Conservation (phyloP, 495 filamentous ascomycete genomes). For the Hypoxylon fuscum region DNA sequence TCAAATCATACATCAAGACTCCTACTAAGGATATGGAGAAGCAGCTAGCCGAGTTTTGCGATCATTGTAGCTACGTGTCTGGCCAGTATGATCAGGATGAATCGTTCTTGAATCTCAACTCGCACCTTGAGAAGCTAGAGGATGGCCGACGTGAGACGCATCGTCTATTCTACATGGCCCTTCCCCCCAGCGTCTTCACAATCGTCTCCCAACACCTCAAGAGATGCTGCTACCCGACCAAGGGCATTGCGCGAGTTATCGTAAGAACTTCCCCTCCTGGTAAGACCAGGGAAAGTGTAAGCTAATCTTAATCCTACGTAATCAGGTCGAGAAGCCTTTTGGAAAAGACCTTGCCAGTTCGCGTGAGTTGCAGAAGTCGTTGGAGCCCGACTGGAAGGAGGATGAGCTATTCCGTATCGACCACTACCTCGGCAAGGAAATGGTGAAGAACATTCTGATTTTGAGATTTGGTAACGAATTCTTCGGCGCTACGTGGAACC, state of each 20-base stretch:
- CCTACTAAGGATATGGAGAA: slow-evolving; percentile 98
- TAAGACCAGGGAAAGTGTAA: background rate
- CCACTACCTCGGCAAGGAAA: slow-evolving; percentile 99
- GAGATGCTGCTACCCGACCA: slow-evolving; percentile 92
- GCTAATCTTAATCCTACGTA: slow-evolving; percentile 21
- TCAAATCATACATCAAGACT: slow-evolving; percentile 98
- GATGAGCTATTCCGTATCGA: slow-evolving; percentile 99
- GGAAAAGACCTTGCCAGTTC: slow-evolving; percentile 96
- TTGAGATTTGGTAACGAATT: slow-evolving; percentile 99
- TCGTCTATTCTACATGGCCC: slow-evolving; percentile 98
- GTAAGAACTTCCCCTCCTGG: slow-evolving; percentile 58
- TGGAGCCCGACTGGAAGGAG: slow-evolving; percentile 98
- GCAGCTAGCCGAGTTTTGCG: slow-evolving; percentile 88
- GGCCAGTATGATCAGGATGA: slow-evolving; percentile 98
- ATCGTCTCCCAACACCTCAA: slow-evolving; percentile 97
- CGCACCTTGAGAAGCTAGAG: slow-evolving; percentile 91
- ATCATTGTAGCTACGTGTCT: slow-evolving; percentile 88
- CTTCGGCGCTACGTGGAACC: slow-evolving; percentile 98
- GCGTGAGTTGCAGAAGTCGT: slow-evolving; percentile 90
- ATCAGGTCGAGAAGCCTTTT: slow-evolving; percentile 97
- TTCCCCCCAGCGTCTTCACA: slow-evolving; percentile 97
- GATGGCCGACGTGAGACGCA: slow-evolving; percentile 82
- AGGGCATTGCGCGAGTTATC: slow-evolving; percentile 91
- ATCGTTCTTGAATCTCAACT: slow-evolving; percentile 85
- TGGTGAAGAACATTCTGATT: slow-evolving; percentile 99